Evolutionary conservation across 2,329 filamentous ascomycete species (phyloP).

Genomic region (Amesomyces nigricolor): DNA sequence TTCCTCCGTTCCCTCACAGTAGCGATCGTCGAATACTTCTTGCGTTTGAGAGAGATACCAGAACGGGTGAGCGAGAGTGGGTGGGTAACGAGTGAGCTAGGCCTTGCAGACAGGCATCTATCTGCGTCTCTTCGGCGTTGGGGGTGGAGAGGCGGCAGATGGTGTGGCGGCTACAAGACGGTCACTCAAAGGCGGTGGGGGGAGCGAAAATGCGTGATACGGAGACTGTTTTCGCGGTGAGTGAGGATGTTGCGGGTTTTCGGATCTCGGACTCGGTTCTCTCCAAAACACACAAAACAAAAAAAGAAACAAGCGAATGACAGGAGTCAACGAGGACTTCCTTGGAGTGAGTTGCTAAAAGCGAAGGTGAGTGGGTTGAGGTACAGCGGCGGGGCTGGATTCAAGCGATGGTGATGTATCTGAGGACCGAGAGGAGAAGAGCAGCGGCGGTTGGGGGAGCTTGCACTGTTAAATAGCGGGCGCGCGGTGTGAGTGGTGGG

Average conservation of each 20-base stretch:
- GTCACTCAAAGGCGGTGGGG: slow-evolving; percentile 10
- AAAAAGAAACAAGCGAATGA: slow-evolving; percentile 61
- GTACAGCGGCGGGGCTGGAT: slow-evolving; percentile 36
- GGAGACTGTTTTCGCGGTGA: slow-evolving; percentile 9
- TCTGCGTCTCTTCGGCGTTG: background rate
- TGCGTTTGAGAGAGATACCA: slow-evolving; percentile 26
- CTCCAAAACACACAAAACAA: slow-evolving; percentile 36
- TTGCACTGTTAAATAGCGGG: slow-evolving; percentile 30
- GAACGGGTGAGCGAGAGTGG: slow-evolving; percentile 26
- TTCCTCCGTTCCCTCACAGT: slow-evolving; percentile 26
- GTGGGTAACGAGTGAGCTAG: slow-evolving; percentile 21
- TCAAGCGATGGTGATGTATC: slow-evolving; percentile 33
- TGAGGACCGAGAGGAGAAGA: slow-evolving; percentile 27
- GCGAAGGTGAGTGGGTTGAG: slow-evolving; percentile 31
- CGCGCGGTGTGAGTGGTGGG: slow-evolving; percentile 10
- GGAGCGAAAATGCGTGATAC: background rate
- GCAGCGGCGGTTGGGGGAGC: slow-evolving; percentile 29
- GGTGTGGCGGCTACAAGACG: slow-evolving; percentile 3
- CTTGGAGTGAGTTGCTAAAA: slow-evolving; percentile 39
- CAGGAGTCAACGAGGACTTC: slow-evolving; percentile 71
- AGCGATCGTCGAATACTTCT: slow-evolving; percentile 35
- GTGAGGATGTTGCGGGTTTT: slow-evolving; percentile 14
- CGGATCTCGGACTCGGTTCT: slow-evolving; percentile 22
- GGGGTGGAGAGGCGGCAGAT: background rate
- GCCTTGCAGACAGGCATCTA: slow-evolving; percentile 20